Evolutionary conservation across 306 rosid species (phyloP), one percentile per base, ranked within the genome.

Genomic region (Quercus cerris): DNA sequence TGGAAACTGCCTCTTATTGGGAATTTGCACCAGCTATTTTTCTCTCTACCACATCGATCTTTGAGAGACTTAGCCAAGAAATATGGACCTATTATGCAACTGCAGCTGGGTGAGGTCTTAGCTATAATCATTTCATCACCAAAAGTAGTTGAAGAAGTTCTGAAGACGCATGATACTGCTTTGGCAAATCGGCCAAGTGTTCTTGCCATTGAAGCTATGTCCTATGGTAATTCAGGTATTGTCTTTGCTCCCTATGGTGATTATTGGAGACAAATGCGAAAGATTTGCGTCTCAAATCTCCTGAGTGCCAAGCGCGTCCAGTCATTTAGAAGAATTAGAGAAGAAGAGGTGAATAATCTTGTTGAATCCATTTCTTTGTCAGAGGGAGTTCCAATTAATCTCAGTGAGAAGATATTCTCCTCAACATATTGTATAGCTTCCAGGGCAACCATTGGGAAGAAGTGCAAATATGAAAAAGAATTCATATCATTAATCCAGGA

Each of bases 261-360:
- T 35, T 66, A 63, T 6, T 82, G 79, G 85, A 71, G 64, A 44
- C 63, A 64, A 23, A n/a, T 82, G 27, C 28, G 66, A 18, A 73
- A 54, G 30, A 55, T 73, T 28, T 54, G 63, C 1, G 66, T 73
- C 49, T 19, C 18, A 15, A 57, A 78, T n/a, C 57, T 77, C 30
- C 75, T 73, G 19, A 23, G 44, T 4, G 0, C 56, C 3, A 44
- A 64, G 17, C 74, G 85, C 1, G 85, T 82, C 27, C 82, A 52
- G 33, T 72, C 78, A 1, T 77, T 72, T 20, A 22, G 75, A 33
- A 64, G 49, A 1, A 23, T 82, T 0, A 38, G 85, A 41, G 76
- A 82, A 67, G 82, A 82, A 52, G 85, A 82, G 75, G 71, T 55
- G 1, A 3, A 13, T 17, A 55, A n/a, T 82, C 75, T 82, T 51